Evolutionary conservation across 2,329 filamentous ascomycete species (phyloP).

Genomic region (Diaporthe citriasiana): DNA sequence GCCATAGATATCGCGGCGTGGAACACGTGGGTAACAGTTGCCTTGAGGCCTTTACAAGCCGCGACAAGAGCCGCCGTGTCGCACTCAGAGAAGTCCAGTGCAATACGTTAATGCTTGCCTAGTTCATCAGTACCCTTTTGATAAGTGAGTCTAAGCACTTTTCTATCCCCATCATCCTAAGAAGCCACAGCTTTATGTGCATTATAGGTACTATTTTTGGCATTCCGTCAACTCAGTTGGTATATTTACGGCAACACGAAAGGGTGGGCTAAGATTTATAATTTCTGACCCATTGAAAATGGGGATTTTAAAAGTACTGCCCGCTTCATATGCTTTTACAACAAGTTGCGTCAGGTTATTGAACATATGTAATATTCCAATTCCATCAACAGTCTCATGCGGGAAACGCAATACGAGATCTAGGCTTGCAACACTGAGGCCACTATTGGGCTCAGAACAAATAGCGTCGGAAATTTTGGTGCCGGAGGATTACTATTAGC

Average conservation of each 20-base stretch:
- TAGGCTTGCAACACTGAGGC: too few relatives aligned
- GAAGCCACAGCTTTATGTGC: constrained; percentile 3
- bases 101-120: neutral
- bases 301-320: neutral
- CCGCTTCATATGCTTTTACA: neutral
- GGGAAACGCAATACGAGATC: neutral
- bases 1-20: constrained; percentile 4
- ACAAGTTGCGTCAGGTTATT: neutral
- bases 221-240: neutral
- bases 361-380: constrained; percentile 1
- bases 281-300: neutral
- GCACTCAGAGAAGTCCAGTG: neutral
- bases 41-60: neutral
- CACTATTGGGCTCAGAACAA: neutral
- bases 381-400: neutral
- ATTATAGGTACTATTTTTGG: neutral
- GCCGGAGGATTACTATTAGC: constrained; percentile 10
- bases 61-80: neutral
- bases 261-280: constrained; percentile 6
- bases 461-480: neutral
- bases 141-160: neutral
- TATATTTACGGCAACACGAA: constrained; percentile 5
- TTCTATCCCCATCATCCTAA: neutral
- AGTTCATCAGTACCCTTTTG: neutral
- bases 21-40: constrained; percentile 1